These are phyloP conservation scores for Solanum chiquidenum DNA, from an alignment of 257 asterid genomes.

Conservation along the genomic window DNA sequence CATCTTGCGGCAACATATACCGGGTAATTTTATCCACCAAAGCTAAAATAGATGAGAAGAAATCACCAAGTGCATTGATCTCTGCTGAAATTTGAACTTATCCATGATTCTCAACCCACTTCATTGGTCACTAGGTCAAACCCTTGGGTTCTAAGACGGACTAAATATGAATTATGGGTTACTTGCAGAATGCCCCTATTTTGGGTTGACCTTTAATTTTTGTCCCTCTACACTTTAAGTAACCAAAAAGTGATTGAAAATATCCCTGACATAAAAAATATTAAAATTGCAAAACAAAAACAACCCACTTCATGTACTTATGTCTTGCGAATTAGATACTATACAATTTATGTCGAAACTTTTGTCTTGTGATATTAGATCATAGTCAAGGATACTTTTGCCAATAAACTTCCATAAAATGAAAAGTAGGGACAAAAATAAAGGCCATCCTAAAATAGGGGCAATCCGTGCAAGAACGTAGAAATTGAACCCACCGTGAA, in stretches of 20 bases:
- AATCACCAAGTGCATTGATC: no score
- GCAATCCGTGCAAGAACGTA: neutral
- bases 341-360: neutral
- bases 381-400: neutral
- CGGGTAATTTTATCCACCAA: neutral
- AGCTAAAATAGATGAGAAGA: no score
- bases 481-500: neutral
- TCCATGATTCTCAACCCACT: neutral
- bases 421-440: neutral
- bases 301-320: no score
- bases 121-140: neutral
- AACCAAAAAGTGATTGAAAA: no score
- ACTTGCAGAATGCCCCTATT: neutral
- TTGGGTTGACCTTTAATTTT: neutral
- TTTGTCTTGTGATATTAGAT: neutral
- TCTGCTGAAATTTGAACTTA: no score
- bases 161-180: neutral
- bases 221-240: neutral
- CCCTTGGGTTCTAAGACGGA: no score
- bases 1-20: neutral
- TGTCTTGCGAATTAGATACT: no score
- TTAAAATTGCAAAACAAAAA: neutral
- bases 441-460: neutral
- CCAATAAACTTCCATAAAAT: no score
- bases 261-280: neutral